A percentile compares a stretch with the other conserved stretches of the same genome.
phyloP scores from a whole-genome alignment of 2,329 filamentous ascomycete genomes.

The Onygenales sp. region DNA sequence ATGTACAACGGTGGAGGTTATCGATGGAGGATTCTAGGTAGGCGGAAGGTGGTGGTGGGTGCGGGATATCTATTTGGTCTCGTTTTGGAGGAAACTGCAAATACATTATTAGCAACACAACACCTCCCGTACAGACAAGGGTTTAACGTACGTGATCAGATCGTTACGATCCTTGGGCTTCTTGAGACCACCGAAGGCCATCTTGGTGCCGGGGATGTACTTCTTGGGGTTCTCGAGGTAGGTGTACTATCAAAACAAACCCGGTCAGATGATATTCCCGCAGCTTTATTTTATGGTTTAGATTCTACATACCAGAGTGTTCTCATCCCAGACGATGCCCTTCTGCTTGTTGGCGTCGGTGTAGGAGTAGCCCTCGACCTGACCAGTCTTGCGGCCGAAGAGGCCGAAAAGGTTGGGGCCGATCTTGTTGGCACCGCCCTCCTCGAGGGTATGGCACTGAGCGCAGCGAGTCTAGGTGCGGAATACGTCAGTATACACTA shows the following conservation, averaged over 20 bases:
- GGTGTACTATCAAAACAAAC: conserved; percentile 54
- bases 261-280: conserved; percentile 10
- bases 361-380: conserved; percentile 89
- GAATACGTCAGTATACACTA: conserved; percentile 40
- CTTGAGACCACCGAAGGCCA: conserved; percentile 99
- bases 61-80: conserved; percentile 18
- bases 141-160: conserved; percentile 74
- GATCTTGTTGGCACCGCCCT: conserved; percentile 90
- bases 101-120: conserved; percentile 10
- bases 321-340: conserved; percentile 79
- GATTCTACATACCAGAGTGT: conserved; percentile 59
- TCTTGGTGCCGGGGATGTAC: conserved; percentile 99
- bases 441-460: conserved; percentile 95
- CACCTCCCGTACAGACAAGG: background rate
- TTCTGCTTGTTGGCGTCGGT: conserved; percentile 99
- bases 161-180: conserved; percentile 99
- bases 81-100: conserved; percentile 19
- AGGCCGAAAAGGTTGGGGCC: conserved; percentile 95
- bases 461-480: conserved; percentile 68
- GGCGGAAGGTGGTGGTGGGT: conserved; percentile 15
- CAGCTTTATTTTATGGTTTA: background rate
- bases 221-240: conserved; percentile 99
- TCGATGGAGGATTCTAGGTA: conserved; percentile 6
- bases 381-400: conserved; percentile 90
- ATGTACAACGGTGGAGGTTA: background rate